These are phyloP conservation scores for Helicocarpus griseus DNA, from an alignment of 2,329 filamentous ascomycete species.

Conservation along the genomic window DNA sequence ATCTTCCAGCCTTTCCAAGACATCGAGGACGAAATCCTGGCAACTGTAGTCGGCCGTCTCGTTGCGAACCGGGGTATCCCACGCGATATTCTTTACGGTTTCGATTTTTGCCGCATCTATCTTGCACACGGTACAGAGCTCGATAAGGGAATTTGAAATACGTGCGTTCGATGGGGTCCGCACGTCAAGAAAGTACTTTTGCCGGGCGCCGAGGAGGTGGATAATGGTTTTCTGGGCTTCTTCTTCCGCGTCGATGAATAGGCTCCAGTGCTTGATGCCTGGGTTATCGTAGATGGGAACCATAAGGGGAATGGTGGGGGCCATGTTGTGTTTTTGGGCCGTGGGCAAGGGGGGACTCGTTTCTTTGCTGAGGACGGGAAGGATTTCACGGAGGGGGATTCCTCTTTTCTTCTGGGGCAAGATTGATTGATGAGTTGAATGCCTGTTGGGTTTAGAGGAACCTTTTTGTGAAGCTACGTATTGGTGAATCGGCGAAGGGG, in stretches of 20 bases:
- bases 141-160: neutral
- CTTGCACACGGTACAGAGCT: neutral
- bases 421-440: too few species aligned
- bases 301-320: neutral
- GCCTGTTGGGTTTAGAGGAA: too few species aligned
- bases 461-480: too few species aligned
- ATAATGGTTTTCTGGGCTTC: constrained; percentile 2
- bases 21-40: constrained; percentile 18
- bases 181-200: neutral
- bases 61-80: constrained; percentile 12
- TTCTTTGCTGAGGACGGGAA: too few species aligned
- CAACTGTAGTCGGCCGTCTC: constrained; percentile 16
- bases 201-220: constrained; percentile 3
- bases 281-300: constrained; percentile 5
- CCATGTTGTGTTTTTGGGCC: too few species aligned
- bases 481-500: too few species aligned
- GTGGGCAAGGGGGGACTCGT: too few species aligned
- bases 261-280: constrained; percentile 7
- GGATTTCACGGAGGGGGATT: too few species aligned
- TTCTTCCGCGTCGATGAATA: constrained; percentile 3
- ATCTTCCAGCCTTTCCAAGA: constrained; percentile 13
- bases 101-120: constrained; percentile 2
- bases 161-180: neutral
- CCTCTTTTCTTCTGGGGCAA: too few species aligned
- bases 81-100: constrained; percentile 10